A percentile compares a stretch with the other conserved stretches of the same genome.
phyloP scores from a whole-genome alignment of 2,329 filamentous ascomycete genomes.

The Cryphonectria nitschkei region DNA sequence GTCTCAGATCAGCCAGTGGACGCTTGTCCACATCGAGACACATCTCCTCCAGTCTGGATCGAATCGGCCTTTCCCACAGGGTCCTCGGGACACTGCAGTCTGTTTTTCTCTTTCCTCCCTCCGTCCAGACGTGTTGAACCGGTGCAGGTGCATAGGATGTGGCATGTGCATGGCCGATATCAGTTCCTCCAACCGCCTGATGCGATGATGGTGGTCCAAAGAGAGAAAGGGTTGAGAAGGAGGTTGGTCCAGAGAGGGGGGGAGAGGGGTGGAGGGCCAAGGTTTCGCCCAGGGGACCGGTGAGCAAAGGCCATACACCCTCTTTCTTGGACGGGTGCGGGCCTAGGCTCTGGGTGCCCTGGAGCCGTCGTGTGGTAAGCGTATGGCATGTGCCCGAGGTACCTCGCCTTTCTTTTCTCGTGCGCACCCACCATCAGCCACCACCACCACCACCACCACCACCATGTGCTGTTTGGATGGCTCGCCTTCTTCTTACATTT shows the following conservation, averaged over 20 bases:
- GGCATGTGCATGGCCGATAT: neutral
- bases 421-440: neutral
- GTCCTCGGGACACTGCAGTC: neutral
- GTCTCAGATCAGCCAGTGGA: conserved; percentile 17
- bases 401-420: neutral
- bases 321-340: too few relatives aligned
- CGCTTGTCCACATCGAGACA: conserved; percentile 7
- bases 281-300: conserved; percentile 9
- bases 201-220: neutral
- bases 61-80: neutral
- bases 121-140: neutral
- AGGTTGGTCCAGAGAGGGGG: neutral
- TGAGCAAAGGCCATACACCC: conserved; percentile 5
- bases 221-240: neutral
- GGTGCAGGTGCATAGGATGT: neutral
- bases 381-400: neutral
- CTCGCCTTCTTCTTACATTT: too few relatives aligned
- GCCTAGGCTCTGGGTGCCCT: too few relatives aligned
- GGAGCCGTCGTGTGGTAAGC: neutral
- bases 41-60: neutral
- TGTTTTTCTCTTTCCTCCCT: neutral
- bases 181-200: neutral
- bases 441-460: neutral
- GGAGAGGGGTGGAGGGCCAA: neutral
- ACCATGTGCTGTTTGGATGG: too few relatives aligned